Conservation (phyloP, 345 rosid genomes). For the Schrenkiella parvula region DNA sequence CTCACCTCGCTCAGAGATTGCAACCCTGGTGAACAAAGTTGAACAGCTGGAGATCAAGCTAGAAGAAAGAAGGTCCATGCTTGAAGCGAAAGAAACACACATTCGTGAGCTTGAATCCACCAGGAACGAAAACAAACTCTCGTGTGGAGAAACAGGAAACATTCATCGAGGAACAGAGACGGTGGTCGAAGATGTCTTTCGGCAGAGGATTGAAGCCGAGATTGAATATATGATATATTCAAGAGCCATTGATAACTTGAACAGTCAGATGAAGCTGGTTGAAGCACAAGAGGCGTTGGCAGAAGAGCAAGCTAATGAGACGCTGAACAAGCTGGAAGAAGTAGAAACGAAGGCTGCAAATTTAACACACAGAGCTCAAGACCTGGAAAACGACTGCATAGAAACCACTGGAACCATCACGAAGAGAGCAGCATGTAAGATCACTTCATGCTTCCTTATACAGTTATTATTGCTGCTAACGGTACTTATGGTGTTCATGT, state of each 20-base stretch:
- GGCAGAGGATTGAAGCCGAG: slow-evolving; percentile 77
- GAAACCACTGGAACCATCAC: slow-evolving; percentile 43
- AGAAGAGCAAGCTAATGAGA: slow-evolving; percentile 36
- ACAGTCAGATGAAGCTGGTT: slow-evolving; percentile 28
- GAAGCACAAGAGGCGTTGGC: slow-evolving; percentile 42
- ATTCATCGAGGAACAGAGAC: slow-evolving; percentile 35
- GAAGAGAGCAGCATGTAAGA: slow-evolving; percentile 47
- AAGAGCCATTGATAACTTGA: slow-evolving; percentile 43
- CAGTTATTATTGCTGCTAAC: slow-evolving; percentile 50
- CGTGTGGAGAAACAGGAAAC: slow-evolving; percentile 26
- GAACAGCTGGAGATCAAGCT: slow-evolving; percentile 44
- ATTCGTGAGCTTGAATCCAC: slow-evolving; percentile 55
- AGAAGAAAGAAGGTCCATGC: slow-evolving; percentile 43
- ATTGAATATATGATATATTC: slow-evolving; percentile 57
- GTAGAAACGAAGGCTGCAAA: slow-evolving; percentile 45
- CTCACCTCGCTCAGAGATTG: slow-evolving; percentile 37
- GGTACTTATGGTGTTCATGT: slow-evolving; percentile 41
- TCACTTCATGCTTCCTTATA: slow-evolving; percentile 41
- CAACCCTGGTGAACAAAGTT: slow-evolving; percentile 38
- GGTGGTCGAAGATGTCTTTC: slow-evolving; percentile 54
- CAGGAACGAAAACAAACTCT: slow-evolving; percentile 15
- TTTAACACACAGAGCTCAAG: slow-evolving; percentile 44
- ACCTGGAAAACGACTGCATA: slow-evolving; percentile 39
- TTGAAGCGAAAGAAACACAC: slow-evolving; percentile 47
- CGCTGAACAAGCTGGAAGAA: slow-evolving; percentile 40